Conservation (phyloP, 2,329 filamentous ascomycete species). For the Endothia cerciana region DNA sequence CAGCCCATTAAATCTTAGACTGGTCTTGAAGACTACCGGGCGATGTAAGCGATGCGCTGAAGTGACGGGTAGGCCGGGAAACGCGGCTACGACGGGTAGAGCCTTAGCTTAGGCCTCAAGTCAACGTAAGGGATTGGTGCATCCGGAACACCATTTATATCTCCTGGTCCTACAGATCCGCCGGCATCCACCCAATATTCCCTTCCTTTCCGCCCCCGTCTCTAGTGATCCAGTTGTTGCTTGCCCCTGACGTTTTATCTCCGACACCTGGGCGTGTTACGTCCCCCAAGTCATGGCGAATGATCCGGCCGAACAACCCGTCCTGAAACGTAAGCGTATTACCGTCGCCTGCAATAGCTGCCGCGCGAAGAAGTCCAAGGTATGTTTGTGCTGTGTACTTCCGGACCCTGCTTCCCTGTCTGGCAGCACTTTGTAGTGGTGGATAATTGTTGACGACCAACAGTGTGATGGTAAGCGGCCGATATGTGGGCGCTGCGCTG, state of each 20-base stretch:
- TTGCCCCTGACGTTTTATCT: too few species aligned
- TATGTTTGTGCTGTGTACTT: not conserved
- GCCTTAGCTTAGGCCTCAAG: too few species aligned
- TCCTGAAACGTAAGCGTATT: not conserved
- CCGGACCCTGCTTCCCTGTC: not conserved
- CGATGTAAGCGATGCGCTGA: not conserved
- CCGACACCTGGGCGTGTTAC: too few species aligned
- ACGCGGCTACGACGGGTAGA: not conserved
- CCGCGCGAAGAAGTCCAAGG: constrained; percentile 15
- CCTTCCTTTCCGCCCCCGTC: not conserved
- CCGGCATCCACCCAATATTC: not conserved
- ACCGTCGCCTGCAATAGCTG: not conserved
- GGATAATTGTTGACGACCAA: not conserved
- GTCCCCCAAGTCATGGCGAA: not conserved
- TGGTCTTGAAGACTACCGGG: not conserved
- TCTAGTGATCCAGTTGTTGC: too few species aligned
- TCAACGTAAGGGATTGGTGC: too few species aligned
- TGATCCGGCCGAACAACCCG: not conserved
- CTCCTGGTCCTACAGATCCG: constrained; percentile 1
- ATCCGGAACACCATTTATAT: too few species aligned
- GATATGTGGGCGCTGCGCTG: constrained; percentile 33
- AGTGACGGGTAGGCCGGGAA: not conserved
- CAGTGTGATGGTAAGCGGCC: constrained; percentile 33
- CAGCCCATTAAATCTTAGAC: too few species aligned
- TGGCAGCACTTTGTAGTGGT: not conserved